phyloP scores from a whole-genome alignment of 2,329 filamentous ascomycete species.

The Lasiodiplodia theobromae region DNA sequence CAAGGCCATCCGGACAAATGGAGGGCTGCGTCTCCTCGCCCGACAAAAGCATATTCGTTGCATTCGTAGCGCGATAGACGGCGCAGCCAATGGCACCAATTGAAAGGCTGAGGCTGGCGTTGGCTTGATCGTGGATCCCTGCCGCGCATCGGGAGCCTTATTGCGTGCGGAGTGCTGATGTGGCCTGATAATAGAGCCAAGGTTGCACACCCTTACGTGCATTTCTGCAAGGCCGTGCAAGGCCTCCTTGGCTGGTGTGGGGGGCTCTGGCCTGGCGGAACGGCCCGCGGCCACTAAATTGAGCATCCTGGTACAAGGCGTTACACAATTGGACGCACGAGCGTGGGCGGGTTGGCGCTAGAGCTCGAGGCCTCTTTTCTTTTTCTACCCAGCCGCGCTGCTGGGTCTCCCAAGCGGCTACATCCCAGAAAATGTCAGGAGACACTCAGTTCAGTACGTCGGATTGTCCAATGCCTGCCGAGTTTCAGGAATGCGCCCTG shows the following conservation, averaged over 20 bases:
- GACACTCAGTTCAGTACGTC: slow-evolving; percentile 17
- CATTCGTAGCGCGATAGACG: slow-evolving; percentile 8
- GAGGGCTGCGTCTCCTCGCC: not conserved
- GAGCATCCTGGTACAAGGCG: not conserved
- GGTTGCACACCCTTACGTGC: slow-evolving; percentile 25
- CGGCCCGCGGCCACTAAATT: slow-evolving; percentile 22
- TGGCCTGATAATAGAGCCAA: slow-evolving; percentile 23
- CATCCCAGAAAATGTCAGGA: slow-evolving; percentile 27
- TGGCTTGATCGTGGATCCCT: slow-evolving; percentile 8
- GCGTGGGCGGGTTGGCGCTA: slow-evolving; percentile 14
- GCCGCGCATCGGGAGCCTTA: slow-evolving; percentile 17
- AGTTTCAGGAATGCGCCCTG: slow-evolving; percentile 23
- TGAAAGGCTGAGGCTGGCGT: not conserved
- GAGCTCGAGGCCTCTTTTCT: slow-evolving; percentile 21
- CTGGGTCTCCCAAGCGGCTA: slow-evolving; percentile 5
- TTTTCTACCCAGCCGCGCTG: slow-evolving; percentile 6
- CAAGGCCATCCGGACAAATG: slow-evolving; percentile 17
- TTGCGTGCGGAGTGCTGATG: slow-evolving; percentile 19
- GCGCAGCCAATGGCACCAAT: not conserved
- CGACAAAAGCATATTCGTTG: slow-evolving; percentile 27
- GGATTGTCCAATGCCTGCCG: slow-evolving; percentile 10
- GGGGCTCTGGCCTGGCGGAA: not conserved
- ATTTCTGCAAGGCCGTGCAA: slow-evolving; percentile 27
- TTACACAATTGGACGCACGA: slow-evolving; percentile 22
- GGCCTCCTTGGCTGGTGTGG: slow-evolving; percentile 12